Evolutionary conservation across 441 rosid species (phyloP), one percentile per base, ranked within the genome.

Genomic region (Pelargonium citronellum): DNA sequence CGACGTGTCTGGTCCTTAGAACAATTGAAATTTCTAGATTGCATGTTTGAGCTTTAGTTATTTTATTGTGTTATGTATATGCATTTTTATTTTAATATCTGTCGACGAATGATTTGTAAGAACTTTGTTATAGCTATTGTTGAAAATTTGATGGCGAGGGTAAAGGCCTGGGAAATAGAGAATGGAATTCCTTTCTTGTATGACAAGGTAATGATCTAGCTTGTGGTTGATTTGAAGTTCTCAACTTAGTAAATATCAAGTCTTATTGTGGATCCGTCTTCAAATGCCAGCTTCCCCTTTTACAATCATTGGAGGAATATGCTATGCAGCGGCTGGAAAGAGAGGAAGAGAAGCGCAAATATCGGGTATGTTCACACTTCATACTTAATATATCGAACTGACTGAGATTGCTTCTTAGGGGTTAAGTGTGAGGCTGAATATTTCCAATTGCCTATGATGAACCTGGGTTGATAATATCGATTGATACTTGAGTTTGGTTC

Each of bases 81-180:
- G 15, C 39, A 2, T 27, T 27, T 27, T 27, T 27, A 3, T 27
- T 27, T 1, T 27, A 3, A 27, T 27, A 24, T 24, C 30, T 27
- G 30, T 22, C 20, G 10, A 68, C 34, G 63, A 17, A 70, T 62
- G 63, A 7, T 47, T 43, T n/a, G 7, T 17, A 7, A 68, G 67
- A 64, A 43, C 53, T 62, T 66, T 67, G 8, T 62, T 74, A 49
- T 74, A 94, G 97, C 79, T 34, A 71, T 86, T 64, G 80, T 91
- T 0, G 95, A 90, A 74, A 86, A 41, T 77, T 78, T 94, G 82
- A 88, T 68, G 41, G 75, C 78, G 9, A 89, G 79, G 84, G 83
- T 86, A 63, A 84, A 89, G 77, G 86, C 89, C 15, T 91, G 97
- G 98, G 97, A 94, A 83, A 62, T 64, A 66, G 92, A 88, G 80